phyloP scores from a whole-genome alignment of 345 rosid genomes.

The Lepidium didymum region DNA sequence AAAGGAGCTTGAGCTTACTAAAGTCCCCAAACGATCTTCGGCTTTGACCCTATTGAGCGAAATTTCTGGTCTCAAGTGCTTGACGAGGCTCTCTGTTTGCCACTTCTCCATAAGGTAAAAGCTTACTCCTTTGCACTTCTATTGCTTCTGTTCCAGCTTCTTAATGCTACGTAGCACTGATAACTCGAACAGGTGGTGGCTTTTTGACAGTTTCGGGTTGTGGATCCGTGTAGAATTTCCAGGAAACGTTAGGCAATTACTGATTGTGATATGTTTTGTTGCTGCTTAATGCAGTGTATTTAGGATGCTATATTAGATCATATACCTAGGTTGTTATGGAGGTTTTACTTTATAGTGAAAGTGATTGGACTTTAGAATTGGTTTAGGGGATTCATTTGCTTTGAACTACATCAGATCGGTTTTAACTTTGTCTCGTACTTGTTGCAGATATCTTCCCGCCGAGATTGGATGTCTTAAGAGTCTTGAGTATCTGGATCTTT shows the following conservation, averaged over 20 bases:
- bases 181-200: conserved; percentile 4
- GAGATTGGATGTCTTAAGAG: conserved; percentile 84
- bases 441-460: conserved; percentile 80
- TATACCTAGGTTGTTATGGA: not conserved
- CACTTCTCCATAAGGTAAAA: conserved; percentile 81
- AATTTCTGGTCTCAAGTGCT: conserved; percentile 66
- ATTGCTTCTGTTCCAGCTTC: conserved; percentile 3
- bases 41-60: conserved; percentile 68
- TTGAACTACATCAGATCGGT: not conserved
- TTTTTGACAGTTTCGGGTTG: conserved; percentile 14
- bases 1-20: conserved; percentile 85
- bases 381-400: not conserved
- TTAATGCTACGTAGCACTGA: conserved; percentile 6
- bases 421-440: conserved; percentile 14
- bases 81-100: conserved; percentile 87
- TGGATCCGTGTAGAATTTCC: conserved; percentile 12
- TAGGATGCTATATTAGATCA: not conserved
- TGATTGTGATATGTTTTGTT: not conserved
- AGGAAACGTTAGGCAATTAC: conserved; percentile 17
- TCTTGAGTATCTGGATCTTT: conserved; percentile 81
- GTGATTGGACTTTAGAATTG: not conserved
- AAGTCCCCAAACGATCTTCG: conserved; percentile 61
- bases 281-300: not conserved
- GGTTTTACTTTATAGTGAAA: not conserved
- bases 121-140: not conserved